Evolutionary conservation across 1,139 yeast species (phyloP).

Genomic region (Pichiaceae sp.): DNA sequence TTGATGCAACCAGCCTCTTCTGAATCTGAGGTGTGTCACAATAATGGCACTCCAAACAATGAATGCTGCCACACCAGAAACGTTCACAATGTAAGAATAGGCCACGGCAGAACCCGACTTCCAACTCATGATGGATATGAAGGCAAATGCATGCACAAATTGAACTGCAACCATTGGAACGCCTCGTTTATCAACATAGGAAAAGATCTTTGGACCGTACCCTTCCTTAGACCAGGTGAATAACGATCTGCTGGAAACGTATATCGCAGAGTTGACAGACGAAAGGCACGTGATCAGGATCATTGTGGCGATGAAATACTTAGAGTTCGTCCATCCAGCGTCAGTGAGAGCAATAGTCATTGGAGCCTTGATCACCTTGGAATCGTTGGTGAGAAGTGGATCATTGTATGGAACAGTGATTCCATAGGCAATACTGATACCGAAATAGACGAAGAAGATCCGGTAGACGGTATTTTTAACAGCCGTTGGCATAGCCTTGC

Average conservation of each 20-base stretch:
- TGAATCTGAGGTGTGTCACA: conserved; percentile 38
- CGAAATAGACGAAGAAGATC: conserved; percentile 46
- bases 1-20: conserved; percentile 40
- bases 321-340: conserved; percentile 39
- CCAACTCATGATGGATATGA: conserved; percentile 41
- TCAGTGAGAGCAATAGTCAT: conserved; percentile 47
- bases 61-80: conserved; percentile 50
- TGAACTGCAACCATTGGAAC: conserved; percentile 44
- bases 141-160: conserved; percentile 39
- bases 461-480: conserved; percentile 51
- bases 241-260: conserved; percentile 43
- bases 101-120: conserved; percentile 48
- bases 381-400: conserved; percentile 23
- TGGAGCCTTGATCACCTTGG: conserved; percentile 32
- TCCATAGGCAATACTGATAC: conserved; percentile 45
- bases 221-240: conserved; percentile 44
- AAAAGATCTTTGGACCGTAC: conserved; percentile 37
- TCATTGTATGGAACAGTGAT: conserved; percentile 49
- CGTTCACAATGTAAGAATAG: conserved; percentile 42
- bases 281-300: conserved; percentile 44
- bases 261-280: conserved; percentile 46
- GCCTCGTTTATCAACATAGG: conserved; percentile 36
- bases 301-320: conserved; percentile 44
- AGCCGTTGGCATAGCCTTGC: conserved; percentile 48
- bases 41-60: conserved; percentile 44